Base-by-base conservation (phyloP, 768 basidiomycete genomes). In the Calocera viscosa region DNA sequence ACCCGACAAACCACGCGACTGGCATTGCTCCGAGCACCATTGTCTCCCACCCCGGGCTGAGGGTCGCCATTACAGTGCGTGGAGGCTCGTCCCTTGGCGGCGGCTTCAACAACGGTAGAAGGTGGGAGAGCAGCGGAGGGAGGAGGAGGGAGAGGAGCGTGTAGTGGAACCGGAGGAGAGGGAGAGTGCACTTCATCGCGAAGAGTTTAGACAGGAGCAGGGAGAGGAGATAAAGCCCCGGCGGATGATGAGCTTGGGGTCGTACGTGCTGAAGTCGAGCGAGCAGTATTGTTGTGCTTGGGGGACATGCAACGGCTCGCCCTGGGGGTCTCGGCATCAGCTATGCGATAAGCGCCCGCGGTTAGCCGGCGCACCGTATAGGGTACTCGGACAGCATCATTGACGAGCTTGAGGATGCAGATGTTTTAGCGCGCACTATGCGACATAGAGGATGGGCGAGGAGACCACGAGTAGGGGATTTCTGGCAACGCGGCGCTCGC, bases 161-260 rank as follows among this genome's bases (percentile, higher is more conserved):
- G 60, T 89, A 86, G 1, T 90, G 89, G 53, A 88, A 79, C 34
- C 94, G 87, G 33, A 97, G 83, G 78, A 87, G 83, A 1, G 87
- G 75, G 39, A 91, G 74, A 68, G 83, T 86, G 80, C 94, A 93
- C 72, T 85, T 85, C 73, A 89, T 80, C 76, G 86, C 79, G 73
- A 90, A 86, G 65, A 88, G 65, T 32, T 77, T 79, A 73, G 86
- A 85, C 64, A 89, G 74, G 2, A 87, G 26, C 38, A 88, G 71
- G 64, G 88, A 90, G 70, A 92, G 77, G 40, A 90, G 68, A 74
- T 95, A 95, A 70, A 96, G 78, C 69, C 94, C 95, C n/a, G 94
- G 94, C 64, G 95, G 2, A 94, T 98, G 0, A 95, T 98, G 38
- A 98, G 89, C 75, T 94, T 95, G 2, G 91, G 88, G 74, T 98